Evolutionary conservation across 2,329 filamentous ascomycete species (phyloP), one percentile per base, ranked within the genome.

Genomic region (Hypoxylon sp.): DNA sequence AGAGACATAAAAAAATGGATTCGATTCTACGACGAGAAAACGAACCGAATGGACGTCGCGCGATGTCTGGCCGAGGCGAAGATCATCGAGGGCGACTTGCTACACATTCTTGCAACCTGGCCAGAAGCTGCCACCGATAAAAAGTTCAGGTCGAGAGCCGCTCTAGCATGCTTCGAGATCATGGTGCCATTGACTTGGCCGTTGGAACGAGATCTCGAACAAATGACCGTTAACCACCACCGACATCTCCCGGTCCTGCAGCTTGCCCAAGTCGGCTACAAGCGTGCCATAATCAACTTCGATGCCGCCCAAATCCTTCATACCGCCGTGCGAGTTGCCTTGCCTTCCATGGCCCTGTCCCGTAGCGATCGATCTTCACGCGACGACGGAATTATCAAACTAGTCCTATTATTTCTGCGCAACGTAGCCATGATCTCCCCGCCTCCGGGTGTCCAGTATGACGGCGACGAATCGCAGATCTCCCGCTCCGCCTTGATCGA

Each of bases 1-100:
- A 92, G 94, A 62, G 95, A 99, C 76, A 83, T 99, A 51, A 94
- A 95, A 72, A 89, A 89, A 84, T 99, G 95, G 95, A 83, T 99
- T 66, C 92, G 92, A 67, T 86, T 97, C 62, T 95, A 95, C 80
- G 93, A 97, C 74, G 91, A 96, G 72, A 96, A 96, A 73, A 87
- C 89, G 64, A 96, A 97, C 72, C 89, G 94, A 65, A 89, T 96
- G 81, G 95, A 99, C 72, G 95, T 99, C 58, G 93, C 94, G 60
- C 85, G 95, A 76, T 97, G 92, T 73, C 81, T 98, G 66, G 88
- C 92, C 70, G 92, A 98, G 74, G 90, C 92, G 40, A 97, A 97
- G 70, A 76, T 99, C n/a, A 85, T 98, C 54, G 89, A 89, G 70
- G 91, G 91, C 47, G 95, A 99, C 74, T 77, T 99, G 53, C 80